Evolutionary conservation across 140 eudicot genomes (phyloP).

Genomic region (Anethum foeniculum): DNA sequence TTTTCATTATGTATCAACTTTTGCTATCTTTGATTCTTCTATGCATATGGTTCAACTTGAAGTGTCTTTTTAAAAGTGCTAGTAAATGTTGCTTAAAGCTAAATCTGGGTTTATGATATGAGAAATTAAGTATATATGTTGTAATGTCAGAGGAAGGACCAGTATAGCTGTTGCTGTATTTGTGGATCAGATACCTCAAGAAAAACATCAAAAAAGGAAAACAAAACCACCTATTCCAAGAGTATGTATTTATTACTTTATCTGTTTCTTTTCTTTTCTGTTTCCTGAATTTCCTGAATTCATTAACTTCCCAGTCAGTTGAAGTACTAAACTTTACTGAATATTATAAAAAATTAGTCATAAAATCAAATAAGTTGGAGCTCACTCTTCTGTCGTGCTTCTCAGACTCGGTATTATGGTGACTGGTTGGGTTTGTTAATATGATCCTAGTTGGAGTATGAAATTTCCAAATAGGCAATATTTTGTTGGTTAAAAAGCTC

Average conservation of each 20-base stretch:
- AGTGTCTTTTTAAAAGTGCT: background rate
- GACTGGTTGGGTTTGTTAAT: background rate
- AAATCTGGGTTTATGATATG: background rate
- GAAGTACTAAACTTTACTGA: background rate
- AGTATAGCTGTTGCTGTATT: conserved; percentile 68
- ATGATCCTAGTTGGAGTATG: background rate
- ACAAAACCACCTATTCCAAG: conserved; percentile 67
- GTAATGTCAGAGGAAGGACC: conserved; percentile 65
- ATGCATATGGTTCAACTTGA: background rate
- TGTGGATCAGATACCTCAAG: conserved; percentile 36
- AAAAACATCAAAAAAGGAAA: conserved; percentile 46
- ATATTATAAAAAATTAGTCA: background rate
- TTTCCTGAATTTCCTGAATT: background rate
- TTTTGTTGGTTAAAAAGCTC: background rate
- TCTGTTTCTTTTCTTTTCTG: background rate
- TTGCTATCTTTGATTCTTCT: background rate
- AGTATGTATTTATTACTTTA: conserved; percentile 31
- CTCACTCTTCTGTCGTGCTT: background rate
- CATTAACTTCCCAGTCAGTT: background rate
- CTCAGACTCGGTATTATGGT: background rate
- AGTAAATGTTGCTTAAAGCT: background rate
- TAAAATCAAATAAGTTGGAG: background rate
- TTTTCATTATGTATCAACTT: background rate
- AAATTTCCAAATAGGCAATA: background rate
- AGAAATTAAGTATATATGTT: background rate